A percentile compares a stretch with the other conserved stretches of the same genome.
phyloP scores from a whole-genome alignment of 2,329 filamentous ascomycete species.

The Penicillium sp. region DNA sequence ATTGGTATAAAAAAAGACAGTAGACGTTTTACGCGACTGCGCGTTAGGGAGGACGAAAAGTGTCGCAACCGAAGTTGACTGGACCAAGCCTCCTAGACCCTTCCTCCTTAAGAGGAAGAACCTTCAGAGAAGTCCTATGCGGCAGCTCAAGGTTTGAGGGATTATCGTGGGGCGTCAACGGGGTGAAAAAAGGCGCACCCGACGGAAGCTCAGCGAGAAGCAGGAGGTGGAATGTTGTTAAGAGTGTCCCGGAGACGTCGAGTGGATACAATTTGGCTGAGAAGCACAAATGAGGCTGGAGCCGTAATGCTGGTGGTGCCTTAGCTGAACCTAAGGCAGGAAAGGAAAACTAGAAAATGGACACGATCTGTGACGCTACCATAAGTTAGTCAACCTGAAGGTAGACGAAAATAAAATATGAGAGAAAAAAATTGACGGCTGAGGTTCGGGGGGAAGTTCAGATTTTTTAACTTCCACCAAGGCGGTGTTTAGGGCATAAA shows the following conservation, averaged over 20 bases:
- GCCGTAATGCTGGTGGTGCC: constrained; percentile 42
- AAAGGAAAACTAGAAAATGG: constrained; percentile 13
- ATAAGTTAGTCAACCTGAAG: background rate
- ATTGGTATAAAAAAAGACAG: constrained; percentile 15
- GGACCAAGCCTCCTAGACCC: constrained; percentile 99
- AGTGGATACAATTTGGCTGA: constrained; percentile 47
- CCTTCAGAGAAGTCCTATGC: constrained; percentile 97
- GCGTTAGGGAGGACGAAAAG: constrained; percentile 94
- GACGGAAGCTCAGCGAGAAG: constrained; percentile 30
- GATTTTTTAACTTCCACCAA: constrained; percentile 17
- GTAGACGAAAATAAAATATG: constrained; percentile 7
- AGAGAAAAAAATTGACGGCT: constrained; percentile 20
- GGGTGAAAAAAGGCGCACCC: constrained; percentile 41
- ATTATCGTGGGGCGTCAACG: constrained; percentile 50
- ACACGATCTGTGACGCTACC: background rate
- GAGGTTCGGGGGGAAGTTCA: constrained; percentile 10
- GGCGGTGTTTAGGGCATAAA: constrained; percentile 19
- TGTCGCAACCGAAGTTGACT: constrained; percentile 85
- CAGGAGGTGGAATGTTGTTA: constrained; percentile 50
- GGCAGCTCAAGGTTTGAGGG: constrained; percentile 82
- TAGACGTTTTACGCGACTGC: constrained; percentile 31
- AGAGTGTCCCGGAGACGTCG: constrained; percentile 47
- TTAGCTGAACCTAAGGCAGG: constrained; percentile 43
- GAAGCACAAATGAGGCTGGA: constrained; percentile 31
- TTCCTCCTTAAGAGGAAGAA: constrained; percentile 99